phyloP scores from a whole-genome alignment of 2,329 filamentous ascomycete genomes.

The Calonectria pseudoreteaudii region DNA sequence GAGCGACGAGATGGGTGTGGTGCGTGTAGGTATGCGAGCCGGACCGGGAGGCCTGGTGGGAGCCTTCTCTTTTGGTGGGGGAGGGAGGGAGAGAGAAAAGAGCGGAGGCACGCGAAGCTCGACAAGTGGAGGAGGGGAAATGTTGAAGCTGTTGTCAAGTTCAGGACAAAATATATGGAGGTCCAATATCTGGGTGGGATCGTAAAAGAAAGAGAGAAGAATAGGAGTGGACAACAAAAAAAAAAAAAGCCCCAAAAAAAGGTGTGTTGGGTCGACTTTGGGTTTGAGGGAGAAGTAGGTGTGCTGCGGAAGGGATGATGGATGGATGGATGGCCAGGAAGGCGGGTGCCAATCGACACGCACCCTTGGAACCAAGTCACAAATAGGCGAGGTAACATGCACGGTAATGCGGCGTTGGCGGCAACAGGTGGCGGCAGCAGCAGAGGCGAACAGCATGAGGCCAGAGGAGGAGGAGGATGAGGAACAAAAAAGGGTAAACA shows the following conservation, averaged over 20 bases:
- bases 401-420: conserved; percentile 21
- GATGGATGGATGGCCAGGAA: background rate
- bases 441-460: background rate
- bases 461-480: background rate
- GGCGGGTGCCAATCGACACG: background rate
- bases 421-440: background rate
- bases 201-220: background rate
- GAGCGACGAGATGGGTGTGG: conserved; percentile 12
- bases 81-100: conserved; percentile 18
- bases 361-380: background rate
- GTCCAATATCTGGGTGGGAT: background rate
- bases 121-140: background rate
- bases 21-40: conserved; percentile 26
- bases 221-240: background rate
- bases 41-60: conserved; percentile 36
- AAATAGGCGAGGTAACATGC: conserved; percentile 18
- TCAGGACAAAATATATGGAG: background rate
- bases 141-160: background rate
- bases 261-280: conserved; percentile 20
- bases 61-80: conserved; percentile 22
- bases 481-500: background rate
- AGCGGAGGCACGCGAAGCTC: conserved; percentile 26
- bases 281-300: conserved; percentile 10
- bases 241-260: background rate
- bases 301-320: background rate